Evolutionary conservation across 139 green algal genomes (phyloP).

Genomic region (Marvania coccoides): DNA sequence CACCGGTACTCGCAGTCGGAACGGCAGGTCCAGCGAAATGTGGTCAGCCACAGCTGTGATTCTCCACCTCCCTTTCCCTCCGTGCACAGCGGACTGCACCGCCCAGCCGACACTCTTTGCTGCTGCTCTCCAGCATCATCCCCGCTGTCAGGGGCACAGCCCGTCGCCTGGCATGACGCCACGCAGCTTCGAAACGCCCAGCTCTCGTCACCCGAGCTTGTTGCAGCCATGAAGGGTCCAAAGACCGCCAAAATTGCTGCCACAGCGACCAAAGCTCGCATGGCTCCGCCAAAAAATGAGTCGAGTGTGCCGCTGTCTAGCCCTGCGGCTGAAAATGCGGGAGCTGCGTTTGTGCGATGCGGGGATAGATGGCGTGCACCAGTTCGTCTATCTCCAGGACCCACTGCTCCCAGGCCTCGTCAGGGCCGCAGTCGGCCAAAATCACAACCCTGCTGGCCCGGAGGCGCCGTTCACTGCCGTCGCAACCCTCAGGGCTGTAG

Average conservation of each 20-base stretch:
- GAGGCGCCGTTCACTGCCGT: no score
- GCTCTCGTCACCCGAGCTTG: conserved; percentile 9
- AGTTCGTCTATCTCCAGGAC: not conserved
- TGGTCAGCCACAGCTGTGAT: conserved; percentile 2
- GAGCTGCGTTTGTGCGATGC: not conserved
- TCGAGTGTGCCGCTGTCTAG: not conserved
- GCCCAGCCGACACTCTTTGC: not conserved
- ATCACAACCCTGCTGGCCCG: no score
- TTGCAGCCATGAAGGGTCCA: not conserved
- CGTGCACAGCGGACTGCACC: conserved; percentile 6
- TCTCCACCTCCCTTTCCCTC: not conserved
- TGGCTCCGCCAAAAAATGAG: not conserved
- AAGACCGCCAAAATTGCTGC: not conserved
- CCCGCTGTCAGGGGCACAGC: conserved; percentile 1
- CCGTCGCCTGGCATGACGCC: not conserved
- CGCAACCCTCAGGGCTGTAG: no score
- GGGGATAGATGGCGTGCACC: not conserved
- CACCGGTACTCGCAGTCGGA: conserved; percentile 75
- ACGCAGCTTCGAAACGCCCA: conserved; percentile 6
- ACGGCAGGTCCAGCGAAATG: conserved; percentile 38
- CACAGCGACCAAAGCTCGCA: not conserved
- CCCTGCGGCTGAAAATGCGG: not conserved
- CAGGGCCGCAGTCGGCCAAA: no score
- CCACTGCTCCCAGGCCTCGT: not conserved
- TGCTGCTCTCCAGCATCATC: not conserved